Conservation (phyloP, 495 filamentous ascomycete genomes). For the Penicillium flavigenum region DNA sequence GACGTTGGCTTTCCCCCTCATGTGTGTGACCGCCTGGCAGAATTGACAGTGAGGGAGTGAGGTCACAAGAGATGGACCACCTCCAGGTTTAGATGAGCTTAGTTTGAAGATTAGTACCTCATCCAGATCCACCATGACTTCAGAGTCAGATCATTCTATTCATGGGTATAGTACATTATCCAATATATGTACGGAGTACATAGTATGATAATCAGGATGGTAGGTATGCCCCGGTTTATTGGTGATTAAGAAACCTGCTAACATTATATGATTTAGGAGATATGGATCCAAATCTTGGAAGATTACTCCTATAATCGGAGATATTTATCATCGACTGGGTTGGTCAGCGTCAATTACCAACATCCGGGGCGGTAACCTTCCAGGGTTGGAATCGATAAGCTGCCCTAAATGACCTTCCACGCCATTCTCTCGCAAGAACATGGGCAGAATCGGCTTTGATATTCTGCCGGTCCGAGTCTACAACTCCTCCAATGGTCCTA, state of each 20-base stretch:
- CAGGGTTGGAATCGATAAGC: constrained; percentile 1
- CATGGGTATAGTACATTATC: neutral
- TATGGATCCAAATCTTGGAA: neutral
- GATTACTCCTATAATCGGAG: neutral
- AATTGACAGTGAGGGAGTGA: neutral
- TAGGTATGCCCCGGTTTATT: neutral
- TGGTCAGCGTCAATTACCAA: constrained; percentile 23
- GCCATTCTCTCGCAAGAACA: neutral
- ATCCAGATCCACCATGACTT: constrained; percentile 14
- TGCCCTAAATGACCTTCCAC: neutral
- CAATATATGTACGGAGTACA: neutral
- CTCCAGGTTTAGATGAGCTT: neutral
- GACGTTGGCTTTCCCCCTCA: neutral
- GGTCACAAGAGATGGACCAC: neutral
- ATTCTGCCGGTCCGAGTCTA: neutral
- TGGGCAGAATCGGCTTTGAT: neutral
- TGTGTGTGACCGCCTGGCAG: constrained; percentile 4
- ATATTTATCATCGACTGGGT: constrained; percentile 8
- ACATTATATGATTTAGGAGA: constrained; percentile 19
- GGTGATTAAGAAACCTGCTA: constrained; percentile 13
- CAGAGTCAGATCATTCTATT: constrained; percentile 4
- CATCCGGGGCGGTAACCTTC: neutral
- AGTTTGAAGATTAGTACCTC: neutral
- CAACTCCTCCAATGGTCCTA: neutral
- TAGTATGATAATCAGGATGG: neutral